Evolutionary conservation across 306 rosid genomes (phyloP).

Genomic region (Cicer arietinum): DNA sequence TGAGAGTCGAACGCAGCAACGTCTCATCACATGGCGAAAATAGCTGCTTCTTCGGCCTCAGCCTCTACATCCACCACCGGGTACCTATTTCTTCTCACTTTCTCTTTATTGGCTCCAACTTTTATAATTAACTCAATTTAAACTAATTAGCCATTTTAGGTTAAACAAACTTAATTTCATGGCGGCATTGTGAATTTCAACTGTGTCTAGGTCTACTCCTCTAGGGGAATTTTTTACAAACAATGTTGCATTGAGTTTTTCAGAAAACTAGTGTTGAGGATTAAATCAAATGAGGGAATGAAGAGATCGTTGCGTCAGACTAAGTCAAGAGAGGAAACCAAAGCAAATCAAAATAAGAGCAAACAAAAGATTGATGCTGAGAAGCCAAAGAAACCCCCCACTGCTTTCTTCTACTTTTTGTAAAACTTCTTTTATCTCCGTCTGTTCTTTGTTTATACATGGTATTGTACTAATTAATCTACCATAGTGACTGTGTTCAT

Average conservation of each 20-base stretch:
- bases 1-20: background rate
- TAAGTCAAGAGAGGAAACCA: conserved; percentile 55
- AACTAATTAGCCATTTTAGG: background rate
- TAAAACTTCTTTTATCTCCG: conserved; percentile 45
- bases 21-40: conserved; percentile 50
- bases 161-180: background rate
- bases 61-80: conserved; percentile 36
- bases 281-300: conserved; percentile 54
- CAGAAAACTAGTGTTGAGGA: conserved; percentile 67
- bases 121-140: too few species aligned
- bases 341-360: conserved; percentile 64
- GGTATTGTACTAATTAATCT: conserved; percentile 24
- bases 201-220: conserved; percentile 14
- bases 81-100: conserved; percentile 43
- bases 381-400: conserved; percentile 98
- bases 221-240: background rate
- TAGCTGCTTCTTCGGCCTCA: conserved; percentile 44
- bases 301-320: conserved; percentile 43
- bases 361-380: conserved; percentile 65
- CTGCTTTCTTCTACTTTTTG: conserved; percentile 97
- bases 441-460: background rate
- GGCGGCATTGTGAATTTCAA: conserved; percentile 2
- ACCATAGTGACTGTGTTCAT: conserved; percentile 36
- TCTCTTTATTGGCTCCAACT: conserved; percentile 10
- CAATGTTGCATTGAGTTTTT: conserved; percentile 40